A percentile compares a stretch with the other conserved stretches of the same genome.
These are phyloP conservation scores for Amaranthus hypochondriacus DNA, from an alignment of 148 eudicot genomes.

Conservation along the genomic window DNA sequence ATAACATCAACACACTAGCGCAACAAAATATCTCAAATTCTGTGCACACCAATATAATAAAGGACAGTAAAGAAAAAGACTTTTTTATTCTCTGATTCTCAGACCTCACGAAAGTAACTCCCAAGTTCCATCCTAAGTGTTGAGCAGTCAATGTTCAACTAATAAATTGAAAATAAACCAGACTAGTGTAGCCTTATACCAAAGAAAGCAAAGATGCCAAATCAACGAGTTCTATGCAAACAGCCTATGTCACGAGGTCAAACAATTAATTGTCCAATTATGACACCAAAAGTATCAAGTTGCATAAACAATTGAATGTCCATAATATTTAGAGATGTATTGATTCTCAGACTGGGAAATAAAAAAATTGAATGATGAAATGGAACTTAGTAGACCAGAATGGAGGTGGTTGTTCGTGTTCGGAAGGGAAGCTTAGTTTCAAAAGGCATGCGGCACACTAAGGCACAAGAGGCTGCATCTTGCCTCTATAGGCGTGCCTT, in stretches of 20 bases:
- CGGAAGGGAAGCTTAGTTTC: too few species aligned
- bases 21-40: neutral
- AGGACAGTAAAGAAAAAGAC: neutral
- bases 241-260: neutral
- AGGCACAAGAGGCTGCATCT: too few species aligned
- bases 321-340: too few species aligned
- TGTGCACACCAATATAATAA: neutral
- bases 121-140: neutral
- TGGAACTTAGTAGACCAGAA: too few species aligned
- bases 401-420: too few species aligned
- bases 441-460: too few species aligned
- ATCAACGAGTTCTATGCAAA: neutral
- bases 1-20: neutral
- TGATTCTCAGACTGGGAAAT: too few species aligned
- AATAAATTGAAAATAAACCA: neutral
- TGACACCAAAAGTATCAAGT: too few species aligned
- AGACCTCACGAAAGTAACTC: neutral
- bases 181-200: neutral
- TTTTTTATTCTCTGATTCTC: neutral
- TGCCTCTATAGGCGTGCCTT: too few species aligned
- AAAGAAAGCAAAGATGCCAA: neutral
- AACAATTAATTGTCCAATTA: too few species aligned
- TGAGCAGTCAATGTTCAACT: neutral
- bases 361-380: too few species aligned
- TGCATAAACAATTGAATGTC: too few species aligned